phyloP scores from a whole-genome alignment of 139 green algal genomes.

The Monoraphidium neglectum region DNA sequence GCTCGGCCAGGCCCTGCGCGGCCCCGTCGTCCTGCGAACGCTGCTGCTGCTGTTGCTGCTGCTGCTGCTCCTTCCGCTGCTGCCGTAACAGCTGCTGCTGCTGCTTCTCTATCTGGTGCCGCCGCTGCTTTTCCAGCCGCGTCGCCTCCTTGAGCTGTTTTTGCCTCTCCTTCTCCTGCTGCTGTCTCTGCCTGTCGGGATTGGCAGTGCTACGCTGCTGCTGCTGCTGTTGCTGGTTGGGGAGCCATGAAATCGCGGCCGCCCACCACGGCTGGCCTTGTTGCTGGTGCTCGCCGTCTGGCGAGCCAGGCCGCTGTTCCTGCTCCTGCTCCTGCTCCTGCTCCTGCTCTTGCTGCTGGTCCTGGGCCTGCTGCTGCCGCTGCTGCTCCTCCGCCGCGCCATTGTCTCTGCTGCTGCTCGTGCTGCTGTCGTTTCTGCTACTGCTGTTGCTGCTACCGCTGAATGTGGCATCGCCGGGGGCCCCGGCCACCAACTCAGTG shows the following conservation, averaged over 20 bases:
- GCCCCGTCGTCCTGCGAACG: not conserved
- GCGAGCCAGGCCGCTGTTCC: not conserved
- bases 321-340: conserved; percentile 13
- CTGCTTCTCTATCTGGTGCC: no score
- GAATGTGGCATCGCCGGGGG: no score
- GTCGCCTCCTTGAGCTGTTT: no score
- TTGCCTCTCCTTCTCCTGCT: no score
- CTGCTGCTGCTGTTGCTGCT: conserved; percentile 9
- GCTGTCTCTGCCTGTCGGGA: not conserved
- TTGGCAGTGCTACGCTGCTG: not conserved
- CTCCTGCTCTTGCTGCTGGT: not conserved
- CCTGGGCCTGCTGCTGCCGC: conserved; percentile 14
- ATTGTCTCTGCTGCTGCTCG: not conserved
- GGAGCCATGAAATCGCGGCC: no score
- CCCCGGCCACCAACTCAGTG: no score
- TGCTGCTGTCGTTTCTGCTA: conserved; percentile 6
- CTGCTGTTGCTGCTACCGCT: not conserved
- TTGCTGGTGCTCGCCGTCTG: not conserved
- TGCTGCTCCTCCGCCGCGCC: conserved; percentile 7
- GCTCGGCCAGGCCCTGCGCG: no score
- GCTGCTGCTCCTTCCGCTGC: conserved; percentile 26
- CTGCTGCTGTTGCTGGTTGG: not conserved
- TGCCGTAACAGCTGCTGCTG: no score
- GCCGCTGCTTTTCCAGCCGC: no score
- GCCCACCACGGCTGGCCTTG: not conserved